phyloP scores from a whole-genome alignment of 768 basidiomycete genomes.

The Trametes maxima region DNA sequence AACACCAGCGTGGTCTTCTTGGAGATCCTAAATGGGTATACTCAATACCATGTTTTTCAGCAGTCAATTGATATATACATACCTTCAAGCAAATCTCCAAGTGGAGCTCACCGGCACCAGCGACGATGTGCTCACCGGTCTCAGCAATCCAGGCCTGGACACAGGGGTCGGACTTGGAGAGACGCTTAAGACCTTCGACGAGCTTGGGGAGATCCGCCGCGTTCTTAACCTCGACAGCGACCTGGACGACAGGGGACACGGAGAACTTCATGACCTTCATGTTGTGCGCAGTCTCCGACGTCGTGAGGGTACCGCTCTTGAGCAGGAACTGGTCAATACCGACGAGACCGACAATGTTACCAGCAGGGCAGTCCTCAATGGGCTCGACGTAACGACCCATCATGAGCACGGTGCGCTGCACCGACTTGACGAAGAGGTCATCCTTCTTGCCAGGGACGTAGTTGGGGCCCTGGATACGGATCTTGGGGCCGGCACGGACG shows the following conservation, averaged over 20 bases:
- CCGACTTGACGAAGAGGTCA: conserved; percentile 95
- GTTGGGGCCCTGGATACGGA: conserved; percentile 99
- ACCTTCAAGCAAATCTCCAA: conserved; percentile 99
- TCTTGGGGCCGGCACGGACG: conserved; percentile 94
- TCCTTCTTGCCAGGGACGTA: conserved; percentile 99
- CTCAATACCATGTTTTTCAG: neutral
- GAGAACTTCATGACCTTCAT: conserved; percentile 99
- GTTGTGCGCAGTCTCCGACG: conserved; percentile 99
- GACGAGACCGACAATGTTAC: conserved; percentile 98
- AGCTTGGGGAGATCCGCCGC: conserved; percentile 98
- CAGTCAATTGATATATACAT: conserved; percentile 1
- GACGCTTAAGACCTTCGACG: conserved; percentile 99
- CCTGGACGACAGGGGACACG: conserved; percentile 98
- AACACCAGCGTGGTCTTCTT: conserved; percentile 99
- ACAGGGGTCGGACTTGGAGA: conserved; percentile 99
- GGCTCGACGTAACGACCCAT: conserved; percentile 99
- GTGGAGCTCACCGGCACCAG: conserved; percentile 98
- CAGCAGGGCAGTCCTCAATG: conserved; percentile 98
- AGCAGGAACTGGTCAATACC: conserved; percentile 99
- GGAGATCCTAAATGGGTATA: conserved; percentile 70
- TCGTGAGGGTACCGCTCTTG: conserved; percentile 97
- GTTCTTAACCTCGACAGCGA: conserved; percentile 99
- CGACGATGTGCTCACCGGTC: conserved; percentile 97
- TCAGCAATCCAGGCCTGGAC: conserved; percentile 94
- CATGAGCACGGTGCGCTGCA: conserved; percentile 99